Base-by-base conservation (phyloP, 1,139 yeast species). In the Suhomyces bribrorum region DNA sequence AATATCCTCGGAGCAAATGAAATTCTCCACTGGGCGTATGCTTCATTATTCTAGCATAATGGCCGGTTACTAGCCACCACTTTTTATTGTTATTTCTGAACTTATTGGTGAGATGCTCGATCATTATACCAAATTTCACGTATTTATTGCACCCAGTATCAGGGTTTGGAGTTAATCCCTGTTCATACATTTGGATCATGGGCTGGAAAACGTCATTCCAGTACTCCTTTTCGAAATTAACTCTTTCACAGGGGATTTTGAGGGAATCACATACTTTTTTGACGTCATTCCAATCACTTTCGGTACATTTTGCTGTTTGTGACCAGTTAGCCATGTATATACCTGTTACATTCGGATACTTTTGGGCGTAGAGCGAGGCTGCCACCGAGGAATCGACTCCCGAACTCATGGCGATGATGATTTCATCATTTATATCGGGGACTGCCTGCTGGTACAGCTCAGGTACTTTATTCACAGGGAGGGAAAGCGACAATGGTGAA, bases 51-150 rank as follows among this genome's bases (percentile, higher is more conserved):
- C 92, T 66, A 0, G 95, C 82, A 59, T 92, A 92, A 59, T 92
- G 98, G 4, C 98, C 99, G 0, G 97, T 89, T 1, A 88, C 97
- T 12, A 92, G 62, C 95, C 96, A 87, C 83, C 92, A 86, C 22
- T 53, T 53, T 28, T 51, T 39, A 34, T 46, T 41, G 2, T 48
- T 50, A 1, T 38, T 31, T 7, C 64, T 66, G 45, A 65, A 71
- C 40, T 59, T 59, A 0, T 53, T 38, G 30, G 67, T 62, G 29
- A 89, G 60, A 53, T 80, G 73, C 13, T 80, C 76, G 6, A 80
- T 60, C 61, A 92, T 69, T 39, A 72, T 75, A 2, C 98, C 98
- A 65, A 92, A 92, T 58, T 92, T 92, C 51, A 92, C 85, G 54
- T 79, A 76, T 43, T 78, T 73, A 57, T 92, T 92, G 59, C 99